These are phyloP conservation scores for Penicillium palitans DNA, from an alignment of 2,329 filamentous ascomycete genomes.

Conservation along the genomic window DNA sequence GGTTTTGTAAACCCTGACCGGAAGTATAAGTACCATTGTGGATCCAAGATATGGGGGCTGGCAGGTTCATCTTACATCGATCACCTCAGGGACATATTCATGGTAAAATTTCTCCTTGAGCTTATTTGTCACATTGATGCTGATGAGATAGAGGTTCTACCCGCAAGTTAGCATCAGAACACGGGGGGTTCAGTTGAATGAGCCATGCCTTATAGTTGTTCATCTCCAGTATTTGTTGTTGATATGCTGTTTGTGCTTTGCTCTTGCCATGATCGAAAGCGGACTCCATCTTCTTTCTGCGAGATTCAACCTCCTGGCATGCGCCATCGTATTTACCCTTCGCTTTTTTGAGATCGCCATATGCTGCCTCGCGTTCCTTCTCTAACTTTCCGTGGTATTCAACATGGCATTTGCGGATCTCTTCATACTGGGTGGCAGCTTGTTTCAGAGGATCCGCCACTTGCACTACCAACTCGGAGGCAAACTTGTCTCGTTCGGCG, in stretches of 20 bases:
- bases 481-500: conserved; percentile 83
- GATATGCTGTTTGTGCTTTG: conserved; percentile 88
- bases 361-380: conserved; percentile 81
- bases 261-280: conserved; percentile 82
- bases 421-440: conserved; percentile 75
- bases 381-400: conserved; percentile 89
- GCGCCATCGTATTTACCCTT: conserved; percentile 91
- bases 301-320: conserved; percentile 92
- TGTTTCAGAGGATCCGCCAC: conserved; percentile 85
- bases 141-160: conserved; percentile 90
- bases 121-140: conserved; percentile 95
- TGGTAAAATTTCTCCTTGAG: conserved; percentile 97
- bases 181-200: no score
- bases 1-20: conserved; percentile 71
- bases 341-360: conserved; percentile 80
- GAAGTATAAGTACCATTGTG: conserved; percentile 11
- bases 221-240: conserved; percentile 92
- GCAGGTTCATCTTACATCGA: conserved; percentile 64
- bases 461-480: conserved; percentile 72
- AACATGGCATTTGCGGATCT: conserved; percentile 84
- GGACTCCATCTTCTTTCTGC: conserved; percentile 90
- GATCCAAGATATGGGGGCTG: neutral
- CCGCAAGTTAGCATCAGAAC: conserved; percentile 26
- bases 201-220: conserved; percentile 75
- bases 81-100: conserved; percentile 89